Base-by-base conservation (phyloP, 768 basidiomycete species). In the Rubroboletus pulcherrimus region DNA sequence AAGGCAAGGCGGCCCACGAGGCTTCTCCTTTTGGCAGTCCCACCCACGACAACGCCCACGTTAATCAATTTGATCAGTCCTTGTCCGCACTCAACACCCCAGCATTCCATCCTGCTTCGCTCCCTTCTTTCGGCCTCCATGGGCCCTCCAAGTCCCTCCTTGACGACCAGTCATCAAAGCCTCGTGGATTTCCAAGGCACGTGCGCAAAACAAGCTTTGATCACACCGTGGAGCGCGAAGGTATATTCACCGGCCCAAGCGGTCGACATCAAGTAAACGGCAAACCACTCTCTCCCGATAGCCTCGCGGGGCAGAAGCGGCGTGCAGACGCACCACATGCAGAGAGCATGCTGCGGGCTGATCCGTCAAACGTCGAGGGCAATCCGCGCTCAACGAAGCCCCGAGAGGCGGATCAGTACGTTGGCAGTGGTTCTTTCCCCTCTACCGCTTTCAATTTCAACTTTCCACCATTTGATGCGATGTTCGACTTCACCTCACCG, bases 181-280 rank as follows among this genome's bases (percentile, higher is more conserved):
- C 78, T 61, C 84, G 79, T 59, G 72, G 79, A 31, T 91, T 93
- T 68, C 91, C 93, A 50, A 82, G 87, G 56, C 88, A 89, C 71
- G 91, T 93, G 55, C 83, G 93, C 58, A 97, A 97, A 78, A 92
- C 93, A 44, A 93, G 91, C 72, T 96, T 94, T 70, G 93, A 97
- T 71, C 93, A 94, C 72, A 94, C 93, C 4, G 86, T 95, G 39
- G 80, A 81, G 37, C 82, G 81, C 60, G 84, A 87, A 57, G 82
- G 79, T 37, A 79, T 86, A 52, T 74, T 84, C 55, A 66, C 75
- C 31, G 82, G 81, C 40, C 71, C 83, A 47, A 80, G 79, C 62
- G 86, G 87, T 54, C 78, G 89, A 47, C 89, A 92, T 73, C 88
- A 91, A 69, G 85, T 90, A 59, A 88, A 91, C 67, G 87, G 88